Conservation (phyloP, 257 asterid genomes). For the Orobanche coerulescens region DNA sequence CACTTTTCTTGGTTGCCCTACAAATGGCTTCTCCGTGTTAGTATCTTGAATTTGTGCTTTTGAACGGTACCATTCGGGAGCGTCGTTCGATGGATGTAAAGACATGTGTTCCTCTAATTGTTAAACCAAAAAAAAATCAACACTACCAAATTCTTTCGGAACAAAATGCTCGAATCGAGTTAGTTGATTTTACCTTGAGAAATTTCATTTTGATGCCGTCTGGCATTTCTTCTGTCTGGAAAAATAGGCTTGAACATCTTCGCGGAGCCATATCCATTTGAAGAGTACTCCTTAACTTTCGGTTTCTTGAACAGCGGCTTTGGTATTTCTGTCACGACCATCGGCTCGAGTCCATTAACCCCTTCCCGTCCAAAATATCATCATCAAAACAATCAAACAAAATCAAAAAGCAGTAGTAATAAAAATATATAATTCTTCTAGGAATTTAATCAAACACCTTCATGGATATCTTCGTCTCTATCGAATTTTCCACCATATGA, state of each 20-base stretch:
- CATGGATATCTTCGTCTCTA: slow-evolving; percentile 8
- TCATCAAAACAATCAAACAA: not conserved
- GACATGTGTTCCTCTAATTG: not conserved
- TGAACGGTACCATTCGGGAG: slow-evolving; percentile 20
- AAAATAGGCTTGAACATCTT: slow-evolving; percentile 32
- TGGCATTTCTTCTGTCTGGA: slow-evolving; percentile 25
- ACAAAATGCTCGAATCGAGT: too few species aligned
- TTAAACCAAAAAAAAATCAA: not conserved
- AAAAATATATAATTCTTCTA: not conserved
- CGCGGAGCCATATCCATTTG: slow-evolving; percentile 7
- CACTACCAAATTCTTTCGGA: not conserved
- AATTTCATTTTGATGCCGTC: slow-evolving; percentile 18
- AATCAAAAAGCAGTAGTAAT: not conserved
- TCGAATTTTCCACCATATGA: slow-evolving; percentile 1
- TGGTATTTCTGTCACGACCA: slow-evolving; percentile 63
- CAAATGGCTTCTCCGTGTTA: slow-evolving; percentile 4
- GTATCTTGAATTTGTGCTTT: slow-evolving; percentile 22
- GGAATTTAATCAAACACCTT: slow-evolving; percentile 30
- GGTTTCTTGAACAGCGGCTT: slow-evolving; percentile 47
- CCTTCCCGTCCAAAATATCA: slow-evolving; percentile 34
- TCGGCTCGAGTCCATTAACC: slow-evolving; percentile 36
- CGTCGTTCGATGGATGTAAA: slow-evolving; percentile 7
- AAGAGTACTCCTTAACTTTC: slow-evolving; percentile 31
- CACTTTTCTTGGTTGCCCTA: slow-evolving; percentile 19
- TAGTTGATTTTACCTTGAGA: slow-evolving; percentile 36